Percentiles rank a stretch among this genome's conserved stretches.
Conservation (phyloP, 179 eudicot genomes). For the Silene noctiflora region DNA sequence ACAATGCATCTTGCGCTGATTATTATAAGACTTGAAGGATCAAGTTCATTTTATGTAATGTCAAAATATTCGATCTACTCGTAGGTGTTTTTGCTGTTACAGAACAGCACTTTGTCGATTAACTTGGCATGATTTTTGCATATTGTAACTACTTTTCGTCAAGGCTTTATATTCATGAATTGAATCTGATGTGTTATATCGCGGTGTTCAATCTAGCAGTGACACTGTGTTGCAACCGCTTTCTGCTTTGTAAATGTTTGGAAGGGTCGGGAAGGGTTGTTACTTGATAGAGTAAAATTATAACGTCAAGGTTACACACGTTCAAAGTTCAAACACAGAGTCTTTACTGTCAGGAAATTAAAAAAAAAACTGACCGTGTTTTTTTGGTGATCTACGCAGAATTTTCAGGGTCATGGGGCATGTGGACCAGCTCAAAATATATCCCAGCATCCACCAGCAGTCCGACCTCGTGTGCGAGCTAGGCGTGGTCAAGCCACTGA, state of each 20-base stretch:
- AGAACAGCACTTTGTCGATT: neutral
- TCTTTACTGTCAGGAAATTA: neutral
- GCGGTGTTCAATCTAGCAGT: no score
- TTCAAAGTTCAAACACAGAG: neutral
- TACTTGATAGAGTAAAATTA: no score
- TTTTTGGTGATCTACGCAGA: constrained; percentile 33
- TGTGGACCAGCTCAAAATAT: constrained; percentile 47
- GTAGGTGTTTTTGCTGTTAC: neutral
- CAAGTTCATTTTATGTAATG: neutral
- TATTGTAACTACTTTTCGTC: neutral
- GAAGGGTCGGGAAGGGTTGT: no score
- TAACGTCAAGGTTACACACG: neutral
- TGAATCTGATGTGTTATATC: neutral
- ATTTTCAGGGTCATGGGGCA: constrained; percentile 58
- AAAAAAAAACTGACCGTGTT: neutral
- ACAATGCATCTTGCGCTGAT: neutral
- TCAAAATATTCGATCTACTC: neutral
- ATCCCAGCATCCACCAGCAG: constrained; percentile 67
- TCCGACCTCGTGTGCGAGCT: constrained; percentile 90
- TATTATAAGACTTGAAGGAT: neutral
- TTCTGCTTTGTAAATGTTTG: no score
- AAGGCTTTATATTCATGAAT: neutral
- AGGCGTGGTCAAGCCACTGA: constrained; percentile 98
- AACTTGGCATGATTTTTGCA: neutral
- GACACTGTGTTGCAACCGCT: no score